phyloP scores from a whole-genome alignment of 1,284 basidiomycete genomes.

The Cerioporus squamosus region DNA sequence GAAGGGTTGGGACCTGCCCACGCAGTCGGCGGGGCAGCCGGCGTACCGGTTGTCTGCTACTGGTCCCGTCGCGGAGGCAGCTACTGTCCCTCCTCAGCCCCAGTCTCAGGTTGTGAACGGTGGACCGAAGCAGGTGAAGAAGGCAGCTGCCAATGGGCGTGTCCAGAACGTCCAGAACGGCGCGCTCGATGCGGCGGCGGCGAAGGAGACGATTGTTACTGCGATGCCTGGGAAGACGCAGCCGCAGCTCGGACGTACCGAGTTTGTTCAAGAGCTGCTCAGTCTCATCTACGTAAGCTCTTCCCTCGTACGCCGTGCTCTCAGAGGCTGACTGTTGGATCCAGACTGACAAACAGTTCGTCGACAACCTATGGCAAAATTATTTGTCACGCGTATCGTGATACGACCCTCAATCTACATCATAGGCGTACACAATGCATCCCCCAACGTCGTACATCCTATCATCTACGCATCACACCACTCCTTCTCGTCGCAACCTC shows the following conservation, averaged over 20 bases:
- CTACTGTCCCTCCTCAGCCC: constrained; percentile 1
- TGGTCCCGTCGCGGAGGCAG: constrained; percentile 12
- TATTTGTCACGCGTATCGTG: constrained; percentile 15
- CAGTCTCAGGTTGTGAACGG: background rate
- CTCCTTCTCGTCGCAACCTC: background rate
- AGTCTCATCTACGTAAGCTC: constrained; percentile 69
- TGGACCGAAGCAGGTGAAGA: constrained; percentile 11
- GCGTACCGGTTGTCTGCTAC: constrained; percentile 11
- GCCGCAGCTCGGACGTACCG: constrained; percentile 50
- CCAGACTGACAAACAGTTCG: constrained; percentile 28
- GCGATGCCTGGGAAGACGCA: constrained; percentile 27
- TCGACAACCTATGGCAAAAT: constrained; percentile 26
- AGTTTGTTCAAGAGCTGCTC: constrained; percentile 70
- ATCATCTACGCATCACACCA: background rate
- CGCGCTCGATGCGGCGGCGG: constrained; percentile 19
- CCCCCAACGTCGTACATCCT: background rate
- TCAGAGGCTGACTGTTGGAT: background rate
- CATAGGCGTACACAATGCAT: too few species aligned
- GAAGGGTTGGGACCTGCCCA: constrained; percentile 60
- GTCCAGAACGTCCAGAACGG: constrained; percentile 4
- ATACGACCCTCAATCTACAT: background rate
- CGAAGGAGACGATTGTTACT: constrained; percentile 36
- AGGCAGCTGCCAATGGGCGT: constrained; percentile 13
- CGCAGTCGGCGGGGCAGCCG: constrained; percentile 18
- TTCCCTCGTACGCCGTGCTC: background rate